These are phyloP conservation scores for Hortiboletus campestris DNA, from an alignment of 768 basidiomycete species.

Conservation along the genomic window DNA sequence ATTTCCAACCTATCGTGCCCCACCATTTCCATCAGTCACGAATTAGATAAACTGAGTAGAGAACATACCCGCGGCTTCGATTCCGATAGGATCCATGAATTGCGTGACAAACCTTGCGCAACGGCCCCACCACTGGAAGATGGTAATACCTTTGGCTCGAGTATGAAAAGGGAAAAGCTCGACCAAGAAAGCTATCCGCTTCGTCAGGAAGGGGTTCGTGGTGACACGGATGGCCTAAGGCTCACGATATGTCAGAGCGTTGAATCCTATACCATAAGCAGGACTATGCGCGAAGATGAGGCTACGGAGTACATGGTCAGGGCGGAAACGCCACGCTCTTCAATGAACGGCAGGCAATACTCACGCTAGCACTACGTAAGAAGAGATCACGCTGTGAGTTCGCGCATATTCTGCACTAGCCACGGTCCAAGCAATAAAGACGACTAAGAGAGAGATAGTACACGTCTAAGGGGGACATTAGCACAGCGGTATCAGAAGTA, in stretches of 20 bases:
- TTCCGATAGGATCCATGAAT: conserved; percentile 20
- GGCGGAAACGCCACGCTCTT: neutral
- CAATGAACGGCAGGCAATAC: neutral
- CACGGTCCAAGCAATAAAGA: conserved; percentile 16
- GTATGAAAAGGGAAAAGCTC: conserved; percentile 65
- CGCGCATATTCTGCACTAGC: conserved; percentile 21
- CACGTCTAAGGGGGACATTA: conserved; percentile 4
- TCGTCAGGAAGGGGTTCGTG: neutral
- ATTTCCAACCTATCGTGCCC: conserved; percentile 12
- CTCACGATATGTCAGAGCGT: neutral
- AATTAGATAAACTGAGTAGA: neutral
- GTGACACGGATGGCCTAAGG: neutral
- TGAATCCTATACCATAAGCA: neutral
- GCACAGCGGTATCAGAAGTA: neutral
- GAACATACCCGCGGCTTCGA: conserved; percentile 7
- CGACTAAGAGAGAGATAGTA: conserved; percentile 14
- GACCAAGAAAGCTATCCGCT: conserved; percentile 41
- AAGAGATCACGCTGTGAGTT: conserved; percentile 3
- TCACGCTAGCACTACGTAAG: conserved; percentile 11
- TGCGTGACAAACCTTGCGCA: conserved; percentile 16
- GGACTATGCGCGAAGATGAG: neutral
- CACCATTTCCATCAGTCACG: neutral
- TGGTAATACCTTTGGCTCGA: conserved; percentile 57
- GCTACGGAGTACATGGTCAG: neutral
- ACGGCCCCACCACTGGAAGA: conserved; percentile 60